Conservation (phyloP, 2,329 filamentous ascomycete genomes). For the Neopestalotiopsis sp. region DNA sequence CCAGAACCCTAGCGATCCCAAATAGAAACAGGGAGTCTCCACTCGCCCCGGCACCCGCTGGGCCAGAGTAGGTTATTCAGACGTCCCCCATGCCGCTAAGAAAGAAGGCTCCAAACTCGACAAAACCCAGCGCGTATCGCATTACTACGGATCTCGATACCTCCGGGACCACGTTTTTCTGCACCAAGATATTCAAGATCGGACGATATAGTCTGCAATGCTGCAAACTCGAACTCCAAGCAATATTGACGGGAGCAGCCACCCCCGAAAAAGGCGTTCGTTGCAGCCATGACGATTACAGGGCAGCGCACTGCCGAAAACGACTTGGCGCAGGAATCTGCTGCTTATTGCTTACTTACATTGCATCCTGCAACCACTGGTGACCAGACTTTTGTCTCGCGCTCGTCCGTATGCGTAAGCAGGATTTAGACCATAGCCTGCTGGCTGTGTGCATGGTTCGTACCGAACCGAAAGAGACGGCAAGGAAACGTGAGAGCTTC, state of each 20-base stretch:
- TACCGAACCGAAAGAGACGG: too few species aligned
- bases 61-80: slow-evolving; percentile 9
- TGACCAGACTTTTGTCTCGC: too few species aligned
- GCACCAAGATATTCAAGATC: too few species aligned
- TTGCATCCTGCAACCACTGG: background rate
- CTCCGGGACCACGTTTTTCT: background rate
- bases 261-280: background rate
- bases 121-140: slow-evolving; percentile 3
- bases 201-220: background rate
- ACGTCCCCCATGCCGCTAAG: background rate
- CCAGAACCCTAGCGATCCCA: background rate
- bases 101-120: background rate
- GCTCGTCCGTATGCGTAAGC: too few species aligned
- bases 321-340: background rate
- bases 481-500: too few species aligned
- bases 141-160: slow-evolving; percentile 6
- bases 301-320: background rate
- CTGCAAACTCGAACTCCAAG: too few species aligned
- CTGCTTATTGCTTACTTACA: background rate
- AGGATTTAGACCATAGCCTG: too few species aligned
- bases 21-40: background rate
- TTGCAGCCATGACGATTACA: background rate
- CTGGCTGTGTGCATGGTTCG: too few species aligned
- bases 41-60: background rate
- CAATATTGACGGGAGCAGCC: background rate